Base-by-base conservation (phyloP, 768 basidiomycete species). In the Pluteus cervinus region DNA sequence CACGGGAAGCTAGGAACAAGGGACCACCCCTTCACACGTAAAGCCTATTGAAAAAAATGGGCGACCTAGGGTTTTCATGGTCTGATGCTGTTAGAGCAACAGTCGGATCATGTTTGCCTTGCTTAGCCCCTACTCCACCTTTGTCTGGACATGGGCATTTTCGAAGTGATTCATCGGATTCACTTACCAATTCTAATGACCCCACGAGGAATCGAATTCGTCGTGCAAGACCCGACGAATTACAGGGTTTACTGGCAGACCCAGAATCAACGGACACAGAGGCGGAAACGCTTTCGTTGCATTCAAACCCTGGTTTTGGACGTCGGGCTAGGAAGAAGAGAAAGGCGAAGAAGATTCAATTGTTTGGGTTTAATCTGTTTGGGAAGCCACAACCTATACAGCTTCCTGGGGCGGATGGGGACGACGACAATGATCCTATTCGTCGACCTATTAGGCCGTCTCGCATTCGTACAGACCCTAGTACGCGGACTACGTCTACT, bases 331-430 rank as follows among this genome's bases (percentile, higher is more conserved):
- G 46, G 32, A 55, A 48, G 47, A 55, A 62, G 49, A 41, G 36
- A 20, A 51, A 60, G 43, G 43, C 57, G 44, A 56, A 58, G 54
- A 49, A 43, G 17, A 73, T 84, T 47, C 72, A 68, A 7, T 50
- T 86, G 6, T 84, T 84, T 41, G 84, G 83, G 5, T 82, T 62
- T 44, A 64, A 79, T 36, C 63, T 84, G 3, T 84, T 86, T 44
- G 84, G 83, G n/a, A 65, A 66, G 15, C 46, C 53, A 14, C 66
- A 67, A 5, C 66, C 76, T 31, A 75, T 85, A 34, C 71, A 75
- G 29, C 66, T 82, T n/a, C 65, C 73, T 1, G n/a, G n/a, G n/a
- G n/a, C n/a, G n/a, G n/a, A n/a, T n/a, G n/a, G n/a, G n/a, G 75
- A 74, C n/a, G 79, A 79, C 7, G 69, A 65, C 8, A 64, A 71